phyloP scores from a whole-genome alignment of 78 protist genomes.

The Dictyostelium purpureum region DNA sequence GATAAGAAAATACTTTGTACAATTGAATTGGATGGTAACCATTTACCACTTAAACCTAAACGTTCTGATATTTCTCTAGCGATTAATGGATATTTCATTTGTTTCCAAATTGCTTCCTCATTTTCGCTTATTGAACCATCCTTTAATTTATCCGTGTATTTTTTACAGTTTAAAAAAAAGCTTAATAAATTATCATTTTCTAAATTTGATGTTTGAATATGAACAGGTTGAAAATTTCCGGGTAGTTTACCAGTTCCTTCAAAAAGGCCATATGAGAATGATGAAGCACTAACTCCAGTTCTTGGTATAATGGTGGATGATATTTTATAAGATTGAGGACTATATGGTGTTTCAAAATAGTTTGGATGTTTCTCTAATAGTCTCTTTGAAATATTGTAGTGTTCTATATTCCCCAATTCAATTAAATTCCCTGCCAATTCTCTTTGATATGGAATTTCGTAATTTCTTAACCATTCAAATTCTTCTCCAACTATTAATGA shows the following conservation, averaged over 20 bases:
- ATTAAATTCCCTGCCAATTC: not conserved
- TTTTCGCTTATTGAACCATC: not conserved
- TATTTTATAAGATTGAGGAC: not conserved
- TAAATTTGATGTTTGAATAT: not conserved
- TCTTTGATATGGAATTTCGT: not conserved
- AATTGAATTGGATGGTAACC: not conserved
- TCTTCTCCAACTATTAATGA: not conserved
- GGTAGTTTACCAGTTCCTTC: constrained; percentile 19
- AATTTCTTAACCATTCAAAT: not conserved
- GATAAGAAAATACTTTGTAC: not conserved
- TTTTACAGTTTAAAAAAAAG: not conserved
- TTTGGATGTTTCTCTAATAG: not conserved
- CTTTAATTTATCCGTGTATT: not conserved
- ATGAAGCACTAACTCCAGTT: constrained; percentile 21
- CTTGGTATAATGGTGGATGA: not conserved
- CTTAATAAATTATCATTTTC: not conserved
- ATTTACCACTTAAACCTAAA: not conserved
- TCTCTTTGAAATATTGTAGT: constrained; percentile 24
- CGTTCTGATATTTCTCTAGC: not conserved
- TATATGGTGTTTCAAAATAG: not conserved
- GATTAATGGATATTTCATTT: not conserved
- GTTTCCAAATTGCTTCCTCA: constrained; percentile 8
- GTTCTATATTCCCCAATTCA: constrained; percentile 12
- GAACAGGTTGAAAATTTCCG: constrained; percentile 16
- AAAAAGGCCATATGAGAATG: constrained; percentile 35